Base-by-base conservation (phyloP, 1,284 basidiomycete species). In the Anthracocystis walkeri region DNA sequence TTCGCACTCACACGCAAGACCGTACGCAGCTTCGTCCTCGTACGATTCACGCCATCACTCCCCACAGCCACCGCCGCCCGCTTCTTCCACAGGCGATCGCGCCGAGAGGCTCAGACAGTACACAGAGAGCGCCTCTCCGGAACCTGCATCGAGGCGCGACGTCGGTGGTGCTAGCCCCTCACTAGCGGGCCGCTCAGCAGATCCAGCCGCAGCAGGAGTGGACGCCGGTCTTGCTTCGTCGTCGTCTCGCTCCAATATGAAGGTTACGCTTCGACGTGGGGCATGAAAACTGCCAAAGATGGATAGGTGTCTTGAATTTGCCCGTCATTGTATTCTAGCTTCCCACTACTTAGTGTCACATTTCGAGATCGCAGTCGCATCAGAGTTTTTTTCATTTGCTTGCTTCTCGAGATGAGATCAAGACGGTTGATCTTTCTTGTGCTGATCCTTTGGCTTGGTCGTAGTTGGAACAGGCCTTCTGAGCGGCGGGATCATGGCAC, bases 41-140 rank as follows among this genome's bases (percentile, higher is more conserved):
- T 71, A 65, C 27, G 68, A 71, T n/a, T 59, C 64, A 21, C 57
- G 65, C 2, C 61, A 68, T 18, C 65, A 67, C 48, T 67, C 65
- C 33, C 70, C 70, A 27, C 59, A 59, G 23, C 49, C 64, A 10
- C 44, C 46, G n/a, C 52, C 65, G 31, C 56, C 58, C 27, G 49
- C 70, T 10, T 55, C 61, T 2, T 57, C 71, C 12, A 49, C 45
- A 1, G 72, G 62, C 14, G 72, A 75, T 27, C 56, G 66, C n/a
- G 60, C 72, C 3, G 72, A 75, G 29, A 42, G 72, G 12, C 57
- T 77, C 25, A 51, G 75, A 20, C 75, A 77, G 51, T 77, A 77
- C 45, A 77, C 75, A 8, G 66, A 73, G 12, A 66, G 63, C 2
- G 45, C 63, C 18, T 66, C 63, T 20, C 75, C 75, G 21, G 75